Percentiles rank a stretch among this genome's conserved stretches.
Conservation (phyloP, 192 early-diverging fungal genomes). For the Backusella mclennaniae region DNA sequence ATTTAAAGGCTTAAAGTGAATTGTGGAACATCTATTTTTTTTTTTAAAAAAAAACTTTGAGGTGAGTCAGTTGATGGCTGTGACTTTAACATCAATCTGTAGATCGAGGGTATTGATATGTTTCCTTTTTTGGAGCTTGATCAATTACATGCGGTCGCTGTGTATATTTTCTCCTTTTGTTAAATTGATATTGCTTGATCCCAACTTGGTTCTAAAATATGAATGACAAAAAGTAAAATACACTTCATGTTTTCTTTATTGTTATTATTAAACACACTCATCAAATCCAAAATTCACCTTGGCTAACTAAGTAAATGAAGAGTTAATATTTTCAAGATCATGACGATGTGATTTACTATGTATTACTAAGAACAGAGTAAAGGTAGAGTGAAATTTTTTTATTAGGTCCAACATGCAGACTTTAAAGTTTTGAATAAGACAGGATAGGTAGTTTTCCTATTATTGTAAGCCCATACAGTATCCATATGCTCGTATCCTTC, state of each 20-base stretch:
- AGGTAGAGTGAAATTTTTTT: background rate
- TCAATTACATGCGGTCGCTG: background rate
- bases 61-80: background rate
- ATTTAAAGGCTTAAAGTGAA: background rate
- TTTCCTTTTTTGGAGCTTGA: background rate
- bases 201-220: too few species aligned
- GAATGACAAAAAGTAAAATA: too few species aligned
- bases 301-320: background rate
- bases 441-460: conserved; percentile 24
- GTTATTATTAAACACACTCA: background rate
- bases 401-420: background rate
- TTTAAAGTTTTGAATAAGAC: background rate
- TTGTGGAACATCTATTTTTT: background rate
- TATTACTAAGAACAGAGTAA: background rate
- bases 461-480: conserved; percentile 36
- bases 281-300: background rate
- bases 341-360: background rate
- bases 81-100: conserved; percentile 1
- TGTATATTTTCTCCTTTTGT: background rate
- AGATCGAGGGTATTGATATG: background rate
- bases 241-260: background rate
- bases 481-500: conserved; percentile 46
- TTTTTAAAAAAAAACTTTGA: background rate
- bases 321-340: background rate
- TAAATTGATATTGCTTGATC: background rate